These are phyloP conservation scores for Amanita subjunquillea DNA, from an alignment of 768 basidiomycete genomes.

Conservation along the genomic window DNA sequence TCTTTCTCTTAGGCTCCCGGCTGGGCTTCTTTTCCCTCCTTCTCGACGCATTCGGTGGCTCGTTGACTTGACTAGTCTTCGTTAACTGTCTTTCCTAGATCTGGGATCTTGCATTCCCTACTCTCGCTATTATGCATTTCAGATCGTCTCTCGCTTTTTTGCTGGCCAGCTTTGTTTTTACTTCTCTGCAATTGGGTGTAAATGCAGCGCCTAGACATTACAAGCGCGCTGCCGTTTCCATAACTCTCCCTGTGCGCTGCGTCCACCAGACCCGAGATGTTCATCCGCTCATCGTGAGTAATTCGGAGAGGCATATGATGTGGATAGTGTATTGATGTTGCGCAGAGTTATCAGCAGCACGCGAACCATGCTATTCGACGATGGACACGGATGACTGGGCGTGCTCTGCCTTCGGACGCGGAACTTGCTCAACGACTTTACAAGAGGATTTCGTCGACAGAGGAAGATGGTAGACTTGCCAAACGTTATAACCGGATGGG, in stretches of 20 bases:
- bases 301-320: not conserved
- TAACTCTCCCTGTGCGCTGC: slow-evolving; percentile 36
- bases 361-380: slow-evolving; percentile 57
- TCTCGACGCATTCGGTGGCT: slow-evolving; percentile 10
- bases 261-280: slow-evolving; percentile 17
- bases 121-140: slow-evolving; percentile 41
- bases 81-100: slow-evolving; percentile 6
- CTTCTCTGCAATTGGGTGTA: slow-evolving; percentile 25
- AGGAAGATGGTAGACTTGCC: slow-evolving; percentile 20
- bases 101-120: slow-evolving; percentile 5
- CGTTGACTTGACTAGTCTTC: slow-evolving; percentile 17
- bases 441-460: slow-evolving; percentile 35
- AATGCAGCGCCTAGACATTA: slow-evolving; percentile 31
- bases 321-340: not conserved
- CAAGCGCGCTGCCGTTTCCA: slow-evolving; percentile 13
- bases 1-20: slow-evolving; percentile 13
- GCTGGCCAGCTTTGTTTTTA: slow-evolving; percentile 38
- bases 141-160: slow-evolving; percentile 39
- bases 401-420: slow-evolving; percentile 34
- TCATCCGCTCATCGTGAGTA: slow-evolving; percentile 27
- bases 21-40: not conserved
- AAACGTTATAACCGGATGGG: slow-evolving; percentile 27
- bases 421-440: slow-evolving; percentile 36
- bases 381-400: slow-evolving; percentile 60
- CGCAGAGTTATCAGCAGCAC: slow-evolving; percentile 57